These are phyloP conservation scores for Nannochloris sp. DNA, from an alignment of 139 green algal genomes.

Conservation along the genomic window DNA sequence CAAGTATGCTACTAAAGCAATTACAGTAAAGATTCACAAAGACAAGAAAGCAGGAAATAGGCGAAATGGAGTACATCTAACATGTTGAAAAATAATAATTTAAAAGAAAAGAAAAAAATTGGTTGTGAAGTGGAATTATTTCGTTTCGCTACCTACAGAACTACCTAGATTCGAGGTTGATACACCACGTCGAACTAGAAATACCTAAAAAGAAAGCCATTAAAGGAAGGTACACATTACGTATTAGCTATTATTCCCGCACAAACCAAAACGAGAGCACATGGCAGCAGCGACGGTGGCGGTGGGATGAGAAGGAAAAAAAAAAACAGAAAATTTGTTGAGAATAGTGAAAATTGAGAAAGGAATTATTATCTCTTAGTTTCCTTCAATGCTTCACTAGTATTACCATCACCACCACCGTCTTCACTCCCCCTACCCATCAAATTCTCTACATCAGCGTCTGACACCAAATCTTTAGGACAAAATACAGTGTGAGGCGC, in stretches of 20 bases:
- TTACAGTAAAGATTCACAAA: not conserved
- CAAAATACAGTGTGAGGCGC: constrained; percentile 7
- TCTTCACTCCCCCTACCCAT: not conserved
- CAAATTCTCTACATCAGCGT: not conserved
- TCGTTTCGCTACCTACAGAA: too few relatives aligned
- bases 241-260: not conserved
- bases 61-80: too few relatives aligned
- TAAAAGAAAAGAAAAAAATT: not conserved
- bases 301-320: not conserved
- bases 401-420: not conserved
- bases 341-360: not conserved
- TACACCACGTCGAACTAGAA: not conserved
- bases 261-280: not conserved
- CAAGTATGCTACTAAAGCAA: not conserved
- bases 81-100: not conserved
- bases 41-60: not conserved
- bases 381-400: not conserved
- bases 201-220: not conserved
- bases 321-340: too few relatives aligned
- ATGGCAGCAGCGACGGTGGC: not conserved
- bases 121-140: not conserved
- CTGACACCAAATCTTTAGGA: not conserved
- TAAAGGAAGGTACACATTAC: not conserved
- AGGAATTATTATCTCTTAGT: not conserved
- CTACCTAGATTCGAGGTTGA: too few relatives aligned